Evolutionary conservation across 345 rosid species (phyloP), one percentile per base, ranked within the genome.

Genomic region (Eucalyptus globulus): DNA sequence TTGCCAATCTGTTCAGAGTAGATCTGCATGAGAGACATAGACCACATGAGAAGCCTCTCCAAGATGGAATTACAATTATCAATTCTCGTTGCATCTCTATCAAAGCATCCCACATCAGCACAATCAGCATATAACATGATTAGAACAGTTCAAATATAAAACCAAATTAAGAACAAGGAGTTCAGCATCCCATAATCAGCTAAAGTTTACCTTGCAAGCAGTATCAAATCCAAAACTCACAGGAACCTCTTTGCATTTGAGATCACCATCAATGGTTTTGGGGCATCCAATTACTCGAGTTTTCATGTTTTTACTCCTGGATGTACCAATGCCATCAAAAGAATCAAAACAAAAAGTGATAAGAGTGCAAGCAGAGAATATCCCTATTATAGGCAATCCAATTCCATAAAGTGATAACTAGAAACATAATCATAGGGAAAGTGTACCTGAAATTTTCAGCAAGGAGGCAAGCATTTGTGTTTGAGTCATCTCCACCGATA

Each of bases 1-100:
- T 98, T 98, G 87, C 99, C 99, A 91, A 98, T 98, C 99, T 97
- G 96, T 92, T 98, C 99, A 58, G 99, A 92, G 93, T 97, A 98
- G 43, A 97, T 97, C 99, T 98, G 95, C 94, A 92, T 14, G 76
- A 89, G 76, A 54, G 86, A 24, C 54, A 83, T 80, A 47, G 26
- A 27, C 62, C 34, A n/a, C 22, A 21, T 53, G 49, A 87, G 65
- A 31, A 27, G 65, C 67, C 44, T 37, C 31, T 34, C 60, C 67
- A 34, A 53, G 45, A 60, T 45, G 76, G 37, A 44, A 62, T 14
- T 87, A 21, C 85, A 76, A 76, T 24, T 76, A 40, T 21, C 15
- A 6, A 37, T 40, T 72, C 29, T 40, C 4, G 16, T 76, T 11
- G 27, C 9, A 11, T 40, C 85, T 21, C 9, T 11, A 76, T 76